Evolutionary conservation across 202 grass and related monocot species (phyloP), one percentile per base, ranked within the genome.

Genomic region (Bolboschoenoplectus hybrid): DNA sequence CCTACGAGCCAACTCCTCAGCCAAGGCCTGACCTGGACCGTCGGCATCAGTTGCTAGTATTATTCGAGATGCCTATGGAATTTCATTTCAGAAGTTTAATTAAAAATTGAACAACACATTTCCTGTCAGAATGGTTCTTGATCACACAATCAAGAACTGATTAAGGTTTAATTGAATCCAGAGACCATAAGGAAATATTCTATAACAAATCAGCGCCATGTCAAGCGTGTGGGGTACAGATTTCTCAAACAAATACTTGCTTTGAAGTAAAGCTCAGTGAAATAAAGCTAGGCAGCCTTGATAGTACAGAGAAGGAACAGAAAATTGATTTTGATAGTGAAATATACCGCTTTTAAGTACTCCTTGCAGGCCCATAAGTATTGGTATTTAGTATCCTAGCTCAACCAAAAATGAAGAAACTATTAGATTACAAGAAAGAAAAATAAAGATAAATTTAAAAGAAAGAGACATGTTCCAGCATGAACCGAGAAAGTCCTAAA

Each of bases 311-410:
- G 10, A 78, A 78, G 13, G 6, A 17, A 78, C 3, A 17, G 11
- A 32, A 77, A 5, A 50, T 13, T 51, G 34, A 0, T 3, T 56
- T 16, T 77, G 10, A 38, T 39, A 52, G 63, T 87, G 45, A 82
- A 74, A 44, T 67, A 46, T 86, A 98, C 96, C 91, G 81, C 81
- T 36, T 96, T 87, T 73, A 99, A 87, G 81, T 97, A 94, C 20
- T 96, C 89, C 89, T 92, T 90, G 90, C 90, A 96, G 67, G 86
- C 91, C 93, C 97, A 99, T 65, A 99, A 83, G 85, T 92, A 99
- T 81, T 87, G 89, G 68, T 90, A 99, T 69, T 90, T 88, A 65
- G 83, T 94, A 91, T 91, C 92, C 97, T 99, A 96, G 90, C 90
- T 93, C 94, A 91, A 92, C 90, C 86, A 49, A 20, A 87, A 85